Conservation (phyloP, 306 rosid genomes). For the Datisca glomerata region DNA sequence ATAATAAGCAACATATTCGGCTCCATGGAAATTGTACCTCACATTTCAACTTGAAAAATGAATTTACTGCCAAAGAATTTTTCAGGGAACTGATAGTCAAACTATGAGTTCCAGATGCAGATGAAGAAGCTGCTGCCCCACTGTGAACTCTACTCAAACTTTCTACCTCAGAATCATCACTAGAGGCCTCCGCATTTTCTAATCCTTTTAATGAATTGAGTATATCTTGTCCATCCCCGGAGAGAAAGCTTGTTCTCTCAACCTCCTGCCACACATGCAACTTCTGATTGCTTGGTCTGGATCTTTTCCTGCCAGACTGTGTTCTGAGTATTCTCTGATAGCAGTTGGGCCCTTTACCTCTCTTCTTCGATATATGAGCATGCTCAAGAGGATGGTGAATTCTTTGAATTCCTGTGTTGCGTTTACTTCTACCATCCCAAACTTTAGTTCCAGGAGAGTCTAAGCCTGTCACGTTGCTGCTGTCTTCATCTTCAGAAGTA, state of each 20-base stretch:
- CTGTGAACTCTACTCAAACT: constrained; percentile 64
- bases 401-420: constrained; percentile 52
- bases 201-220: constrained; percentile 41
- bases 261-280: constrained; percentile 71
- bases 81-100: constrained; percentile 36
- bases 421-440: constrained; percentile 83
- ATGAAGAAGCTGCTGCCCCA: constrained; percentile 83
- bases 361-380: constrained; percentile 38
- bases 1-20: constrained; percentile 9
- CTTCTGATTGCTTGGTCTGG: constrained; percentile 38
- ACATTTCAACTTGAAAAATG: constrained; percentile 85
- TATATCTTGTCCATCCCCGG: constrained; percentile 96
- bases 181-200: constrained; percentile 41
- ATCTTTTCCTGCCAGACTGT: constrained; percentile 55
- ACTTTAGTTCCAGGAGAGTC: constrained; percentile 93
- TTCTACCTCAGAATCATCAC: constrained; percentile 64
- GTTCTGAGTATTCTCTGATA: constrained; percentile 32
- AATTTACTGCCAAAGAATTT: constrained; percentile 48
- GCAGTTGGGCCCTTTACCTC: constrained; percentile 37
- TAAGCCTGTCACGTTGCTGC: constrained; percentile 61
- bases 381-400: constrained; percentile 97
- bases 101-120: constrained; percentile 32
- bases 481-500: constrained; percentile 80
- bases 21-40: constrained; percentile 49
- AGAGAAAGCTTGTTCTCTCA: constrained; percentile 86